Evolutionary conservation across 2,329 filamentous ascomycete genomes (phyloP), one percentile per base, ranked within the genome.

Genomic region (Aspergillus ruber): DNA sequence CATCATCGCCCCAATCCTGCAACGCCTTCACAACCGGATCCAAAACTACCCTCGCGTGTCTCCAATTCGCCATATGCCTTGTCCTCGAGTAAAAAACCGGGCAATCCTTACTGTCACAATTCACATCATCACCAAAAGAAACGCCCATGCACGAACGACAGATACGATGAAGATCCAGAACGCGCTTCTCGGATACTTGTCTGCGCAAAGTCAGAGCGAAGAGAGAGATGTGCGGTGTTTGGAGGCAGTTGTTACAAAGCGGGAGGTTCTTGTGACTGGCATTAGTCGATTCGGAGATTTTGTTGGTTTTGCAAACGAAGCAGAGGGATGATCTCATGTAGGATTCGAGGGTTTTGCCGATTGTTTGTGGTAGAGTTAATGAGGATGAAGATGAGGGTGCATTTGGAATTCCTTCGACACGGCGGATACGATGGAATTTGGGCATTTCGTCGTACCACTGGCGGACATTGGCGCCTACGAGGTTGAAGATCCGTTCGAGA

Each of bases 371-470:
- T 20, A 20, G 20, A 20, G 20, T 39, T 12, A 35, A 17, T 8
- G 6, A 17, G 13, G 36, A 18, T 12, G 17, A 39, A 18, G 1
- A 18, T 12, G 17, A 6, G 17, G 15, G 10, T 3, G 36, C 10
- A 18, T 6, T 12, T 12, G 36, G 10, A 18, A 15, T 39, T 10
- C 47, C 61, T 49, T 78, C 75, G n/a, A 88, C 70, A 46, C 79
- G 80, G 23, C 84, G 79, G 41, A 91, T 81, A 7, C 85, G 83
- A 61, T 90, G 86, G 17, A 93, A 77, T 65, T 94, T 95, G 41
- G 91, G 91, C 89, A 97, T 94, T 68, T 96, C 90, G 53, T 95
- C 89, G 61, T 90, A 97, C 93, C 93, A 98, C 50, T 82, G 79
- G 15, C 87, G 75, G 0, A 97, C 87, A 63, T 93, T 95, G 27